Base-by-base conservation (phyloP, 140 eudicot genomes). In the Stevia rebaudiana region DNA sequence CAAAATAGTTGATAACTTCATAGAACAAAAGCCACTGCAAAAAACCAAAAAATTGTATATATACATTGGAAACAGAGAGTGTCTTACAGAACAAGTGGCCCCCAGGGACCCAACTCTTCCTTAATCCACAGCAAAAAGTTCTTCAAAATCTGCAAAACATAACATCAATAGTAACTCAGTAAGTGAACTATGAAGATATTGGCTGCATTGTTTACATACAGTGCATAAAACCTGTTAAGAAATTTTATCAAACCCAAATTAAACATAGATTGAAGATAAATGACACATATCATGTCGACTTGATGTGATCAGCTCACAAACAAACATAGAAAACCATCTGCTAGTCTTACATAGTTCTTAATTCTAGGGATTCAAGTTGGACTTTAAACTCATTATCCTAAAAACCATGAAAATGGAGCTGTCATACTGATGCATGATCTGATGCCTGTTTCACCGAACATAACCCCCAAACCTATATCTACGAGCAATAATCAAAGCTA, bases 71-170 rank as follows among this genome's bases (percentile, higher is more conserved):
- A 53, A 56, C 52, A 49, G 43, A 54, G 31, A 43, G 15, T 48
- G 67, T 37, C 98, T 87, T 85, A 92, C 98, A 92, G 95, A 57
- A 83, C 96, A 48, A 92, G 63, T 48, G 98, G 98, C 58, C 98
- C 98, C 98, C 96, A 92, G 68, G 92, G 89, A 55, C 98, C 98
- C 80, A 92, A 82, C 78, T 92, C 96, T 33, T 79, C 67, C 78
- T 87, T 80, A 80, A 92, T 74, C 96, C 96, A 92, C 39, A 76
- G 10, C 77, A 92, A 71, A 70, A 92, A 92, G 74, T 85, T 78
- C 76, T 88, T 92, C 81, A 92, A 69, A 67, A 87, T 74, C 98
- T 92, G 83, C 71, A 65, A 50, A 24, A 61, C 52, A 61, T 60
- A 40, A 70, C 41, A 79, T 63, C 40, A 75, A 44, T 22, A 65